Conservation (phyloP, 495 filamentous ascomycete species). For the Talaromyces ruber region DNA sequence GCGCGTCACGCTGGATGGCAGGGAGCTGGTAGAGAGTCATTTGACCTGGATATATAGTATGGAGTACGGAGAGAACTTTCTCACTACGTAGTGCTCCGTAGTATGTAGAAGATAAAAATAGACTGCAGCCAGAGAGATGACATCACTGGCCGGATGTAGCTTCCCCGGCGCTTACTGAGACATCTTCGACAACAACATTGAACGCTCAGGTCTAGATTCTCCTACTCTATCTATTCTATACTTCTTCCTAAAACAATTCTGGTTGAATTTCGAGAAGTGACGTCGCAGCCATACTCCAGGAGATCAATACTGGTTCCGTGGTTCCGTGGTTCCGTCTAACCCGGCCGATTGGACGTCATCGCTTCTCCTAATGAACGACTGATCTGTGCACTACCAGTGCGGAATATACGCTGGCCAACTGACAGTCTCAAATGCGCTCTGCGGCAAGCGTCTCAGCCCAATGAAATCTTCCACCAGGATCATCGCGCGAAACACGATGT, state of each 20-base stretch:
- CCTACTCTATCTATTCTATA: not conserved
- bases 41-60: no score
- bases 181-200: not conserved
- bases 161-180: not conserved
- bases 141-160: not conserved
- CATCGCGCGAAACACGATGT: constrained; percentile 13
- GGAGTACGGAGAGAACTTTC: no score
- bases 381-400: constrained; percentile 9
- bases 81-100: no score
- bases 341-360: not conserved
- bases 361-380: not conserved
- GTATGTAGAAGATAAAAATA: not conserved
- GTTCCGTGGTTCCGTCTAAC: not conserved
- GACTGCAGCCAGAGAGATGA: not conserved
- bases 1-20: not conserved
- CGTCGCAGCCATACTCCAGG: no score
- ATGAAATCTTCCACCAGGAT: constrained; percentile 29
- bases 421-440: constrained; percentile 18
- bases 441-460: constrained; percentile 18
- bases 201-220: not conserved
- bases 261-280: no score
- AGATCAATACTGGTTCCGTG: no score
- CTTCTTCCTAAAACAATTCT: no score
- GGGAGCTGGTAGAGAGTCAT: not conserved
- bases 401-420: constrained; percentile 16